These are phyloP conservation scores for Curvularia lunata DNA, from an alignment of 2,329 filamentous ascomycete genomes.

Conservation along the genomic window DNA sequence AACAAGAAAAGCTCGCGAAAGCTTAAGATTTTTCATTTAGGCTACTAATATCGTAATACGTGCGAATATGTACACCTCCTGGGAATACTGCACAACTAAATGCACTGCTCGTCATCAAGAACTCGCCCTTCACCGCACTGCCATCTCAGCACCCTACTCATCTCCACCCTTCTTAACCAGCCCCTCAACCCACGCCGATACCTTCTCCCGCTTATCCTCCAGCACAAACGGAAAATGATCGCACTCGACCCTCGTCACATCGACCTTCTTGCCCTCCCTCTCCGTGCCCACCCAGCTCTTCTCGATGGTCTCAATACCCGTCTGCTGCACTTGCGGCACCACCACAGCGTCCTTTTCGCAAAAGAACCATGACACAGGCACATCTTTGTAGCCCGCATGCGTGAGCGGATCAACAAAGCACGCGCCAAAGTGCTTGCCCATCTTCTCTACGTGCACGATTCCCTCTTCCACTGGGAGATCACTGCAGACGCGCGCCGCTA, in stretches of 20 bases:
- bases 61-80: neutral
- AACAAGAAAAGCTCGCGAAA: neutral
- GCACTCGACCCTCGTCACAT: conserved; percentile 46
- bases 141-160: neutral
- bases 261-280: conserved; percentile 46
- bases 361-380: conserved; percentile 52
- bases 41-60: neutral
- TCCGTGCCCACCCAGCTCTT: conserved; percentile 29
- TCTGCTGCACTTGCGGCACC: conserved; percentile 40
- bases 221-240: conserved; percentile 47
- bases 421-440: conserved; percentile 42
- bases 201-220: conserved; percentile 28
- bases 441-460: conserved; percentile 19
- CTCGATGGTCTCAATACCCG: conserved; percentile 47
- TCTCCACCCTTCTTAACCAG: conserved; percentile 19
- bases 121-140: neutral
- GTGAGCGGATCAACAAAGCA: conserved; percentile 47
- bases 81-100: neutral
- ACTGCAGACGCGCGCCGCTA: conserved; percentile 24
- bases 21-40: neutral
- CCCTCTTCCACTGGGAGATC: conserved; percentile 24
- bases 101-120: neutral
- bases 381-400: conserved; percentile 51
- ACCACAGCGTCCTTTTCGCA: conserved; percentile 48
- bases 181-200: conserved; percentile 35